Conservation (phyloP, 2,329 filamentous ascomycete genomes). For the Epichloe coenophiala region DNA sequence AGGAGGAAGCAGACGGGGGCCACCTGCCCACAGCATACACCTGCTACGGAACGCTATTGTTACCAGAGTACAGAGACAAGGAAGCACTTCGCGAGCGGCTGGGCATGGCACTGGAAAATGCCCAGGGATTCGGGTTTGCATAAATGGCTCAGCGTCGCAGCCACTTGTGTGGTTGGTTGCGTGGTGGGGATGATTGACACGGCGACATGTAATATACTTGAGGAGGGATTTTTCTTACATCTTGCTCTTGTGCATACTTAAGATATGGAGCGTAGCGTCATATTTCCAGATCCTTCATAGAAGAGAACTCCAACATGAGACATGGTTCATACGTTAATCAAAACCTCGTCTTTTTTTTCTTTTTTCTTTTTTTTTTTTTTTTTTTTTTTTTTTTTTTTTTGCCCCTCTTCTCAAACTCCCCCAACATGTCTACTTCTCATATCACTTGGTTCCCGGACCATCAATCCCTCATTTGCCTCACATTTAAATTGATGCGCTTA, state of each 20-base stretch:
- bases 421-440: too few species aligned
- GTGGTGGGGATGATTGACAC: background rate
- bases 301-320: too few species aligned
- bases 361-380: too few species aligned
- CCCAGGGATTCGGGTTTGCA: conserved; percentile 77
- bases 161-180: background rate
- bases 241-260: background rate
- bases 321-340: too few species aligned
- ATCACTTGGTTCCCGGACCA: background rate
- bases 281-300: too few species aligned
- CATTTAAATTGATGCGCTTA: conserved; percentile 85
- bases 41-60: conserved; percentile 76
- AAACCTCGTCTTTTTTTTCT: background rate
- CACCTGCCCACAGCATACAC: conserved; percentile 78
- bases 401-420: background rate
- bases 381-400: background rate
- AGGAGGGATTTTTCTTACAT: background rate
- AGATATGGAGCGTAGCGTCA: too few species aligned
- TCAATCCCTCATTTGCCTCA: conserved; percentile 67
- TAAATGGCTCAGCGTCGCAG: conserved; percentile 19
- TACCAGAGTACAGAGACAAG: conserved; percentile 68
- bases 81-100: conserved; percentile 62
- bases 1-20: conserved; percentile 38
- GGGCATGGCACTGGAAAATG: conserved; percentile 75
- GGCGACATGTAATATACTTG: conserved; percentile 1